Conservation (phyloP, 352 stramenopile genomes). For the Globisporangium orthogonon region DNA sequence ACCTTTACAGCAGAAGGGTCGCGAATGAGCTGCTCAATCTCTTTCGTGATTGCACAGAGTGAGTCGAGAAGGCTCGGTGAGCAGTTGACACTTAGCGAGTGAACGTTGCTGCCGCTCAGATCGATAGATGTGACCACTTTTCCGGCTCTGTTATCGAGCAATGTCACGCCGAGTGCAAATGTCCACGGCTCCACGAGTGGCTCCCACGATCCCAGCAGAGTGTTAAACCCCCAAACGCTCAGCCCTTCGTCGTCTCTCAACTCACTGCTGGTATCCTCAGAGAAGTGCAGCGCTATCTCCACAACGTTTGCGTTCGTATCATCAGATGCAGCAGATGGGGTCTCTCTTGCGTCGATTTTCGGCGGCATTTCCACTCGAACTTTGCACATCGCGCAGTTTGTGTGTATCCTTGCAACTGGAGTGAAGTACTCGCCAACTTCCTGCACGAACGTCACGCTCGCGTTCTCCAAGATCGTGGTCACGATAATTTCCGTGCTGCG, state of each 20-base stretch:
- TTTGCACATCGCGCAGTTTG: conserved; percentile 62
- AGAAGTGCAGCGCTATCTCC: conserved; percentile 42
- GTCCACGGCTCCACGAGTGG: conserved; percentile 76
- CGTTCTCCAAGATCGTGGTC: conserved; percentile 56
- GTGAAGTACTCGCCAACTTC: conserved; percentile 75
- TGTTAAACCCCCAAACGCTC: conserved; percentile 77
- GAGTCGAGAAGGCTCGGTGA: conserved; percentile 60
- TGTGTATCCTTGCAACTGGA: conserved; percentile 55
- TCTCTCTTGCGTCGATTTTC: not conserved
- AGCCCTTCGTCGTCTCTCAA: conserved; percentile 61
- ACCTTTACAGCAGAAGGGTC: conserved; percentile 17
- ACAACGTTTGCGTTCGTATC: not conserved
- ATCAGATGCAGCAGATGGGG: too few species aligned
- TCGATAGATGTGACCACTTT: conserved; percentile 48
- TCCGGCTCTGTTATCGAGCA: conserved; percentile 32
- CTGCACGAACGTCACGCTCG: conserved; percentile 60
- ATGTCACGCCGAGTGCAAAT: conserved; percentile 34
- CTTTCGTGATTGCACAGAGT: conserved; percentile 50
- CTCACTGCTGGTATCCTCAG: conserved; percentile 39
- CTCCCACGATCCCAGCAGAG: conserved; percentile 67
- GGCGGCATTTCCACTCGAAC: conserved; percentile 30
- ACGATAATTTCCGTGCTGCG: conserved; percentile 22
- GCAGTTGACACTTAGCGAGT: conserved; percentile 65
- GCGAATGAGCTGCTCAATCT: conserved; percentile 37
- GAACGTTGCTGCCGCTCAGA: conserved; percentile 43